Conservation (phyloP, 306 rosid species). For the Sphenostylis stenocarpa region DNA sequence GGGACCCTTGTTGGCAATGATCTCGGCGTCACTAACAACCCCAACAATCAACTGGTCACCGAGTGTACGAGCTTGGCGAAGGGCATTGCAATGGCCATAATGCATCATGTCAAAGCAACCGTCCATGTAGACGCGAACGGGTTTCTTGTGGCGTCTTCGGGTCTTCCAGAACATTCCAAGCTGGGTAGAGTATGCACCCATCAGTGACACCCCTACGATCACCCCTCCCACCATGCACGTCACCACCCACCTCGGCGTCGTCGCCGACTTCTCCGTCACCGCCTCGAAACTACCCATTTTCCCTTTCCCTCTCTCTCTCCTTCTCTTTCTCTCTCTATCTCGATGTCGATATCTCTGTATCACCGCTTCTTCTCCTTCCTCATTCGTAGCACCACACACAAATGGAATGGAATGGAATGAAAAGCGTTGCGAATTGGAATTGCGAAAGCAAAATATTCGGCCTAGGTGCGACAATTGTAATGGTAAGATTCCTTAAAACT, state of each 20-base stretch:
- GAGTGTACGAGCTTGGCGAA: slow-evolving; percentile 96
- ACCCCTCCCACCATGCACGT: slow-evolving; percentile 66
- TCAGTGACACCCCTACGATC: slow-evolving; percentile 54
- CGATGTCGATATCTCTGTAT: neutral
- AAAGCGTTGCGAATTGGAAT: neutral
- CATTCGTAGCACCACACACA: neutral
- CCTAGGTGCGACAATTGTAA: neutral
- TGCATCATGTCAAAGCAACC: slow-evolving; percentile 99
- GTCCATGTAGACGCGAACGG: slow-evolving; percentile 92
- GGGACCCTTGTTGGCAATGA: slow-evolving; percentile 94
- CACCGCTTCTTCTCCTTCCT: slow-evolving; percentile 27
- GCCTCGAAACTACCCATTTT: slow-evolving; percentile 12
- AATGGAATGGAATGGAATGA: neutral
- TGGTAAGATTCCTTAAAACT: neutral
- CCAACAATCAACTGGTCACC: slow-evolving; percentile 95
- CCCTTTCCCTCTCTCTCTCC: neutral
- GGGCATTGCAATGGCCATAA: slow-evolving; percentile 96
- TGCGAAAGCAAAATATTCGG: slow-evolving; percentile 2
- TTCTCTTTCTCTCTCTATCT: neutral
- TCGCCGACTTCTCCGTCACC: slow-evolving; percentile 37
- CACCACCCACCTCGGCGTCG: slow-evolving; percentile 60
- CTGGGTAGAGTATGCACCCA: slow-evolving; percentile 34
- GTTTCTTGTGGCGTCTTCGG: slow-evolving; percentile 62
- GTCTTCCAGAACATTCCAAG: slow-evolving; percentile 29
- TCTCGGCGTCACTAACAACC: slow-evolving; percentile 92